Evolutionary conservation across 164 flowering plant genomes (phyloP).

Genomic region (Stephania yunnanensis): DNA sequence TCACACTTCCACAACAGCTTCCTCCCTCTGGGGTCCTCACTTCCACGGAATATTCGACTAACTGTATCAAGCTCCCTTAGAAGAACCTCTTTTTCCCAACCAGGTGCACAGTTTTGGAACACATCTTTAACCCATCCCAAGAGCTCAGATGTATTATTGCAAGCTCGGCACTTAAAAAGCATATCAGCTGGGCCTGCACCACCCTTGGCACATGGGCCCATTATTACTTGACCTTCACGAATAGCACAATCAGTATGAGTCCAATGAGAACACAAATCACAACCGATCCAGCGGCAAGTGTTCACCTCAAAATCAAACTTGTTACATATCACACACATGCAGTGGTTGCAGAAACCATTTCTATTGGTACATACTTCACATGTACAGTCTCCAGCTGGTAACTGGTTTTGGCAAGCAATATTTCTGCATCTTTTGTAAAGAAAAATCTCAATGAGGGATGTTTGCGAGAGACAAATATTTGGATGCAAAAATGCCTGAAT

Average conservation of each 20-base stretch:
- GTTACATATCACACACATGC: conserved; percentile 96
- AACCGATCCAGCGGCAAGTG: conserved; percentile 97
- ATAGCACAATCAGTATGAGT: conserved; percentile 98
- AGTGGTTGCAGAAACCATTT: conserved; percentile 91
- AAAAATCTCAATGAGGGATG: conserved; percentile 84
- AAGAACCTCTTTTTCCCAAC: conserved; percentile 79
- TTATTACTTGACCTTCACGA: conserved; percentile 72
- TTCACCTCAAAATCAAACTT: conserved; percentile 97
- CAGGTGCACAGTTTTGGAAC: conserved; percentile 93
- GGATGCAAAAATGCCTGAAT: conserved; percentile 94
- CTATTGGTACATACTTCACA: conserved; percentile 76
- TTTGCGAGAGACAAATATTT: conserved; percentile 74
- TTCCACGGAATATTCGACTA: conserved; percentile 79
- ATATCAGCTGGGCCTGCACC: conserved; percentile 68
- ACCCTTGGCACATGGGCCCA: conserved; percentile 63
- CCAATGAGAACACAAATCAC: conserved; percentile 96
- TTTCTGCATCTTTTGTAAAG: conserved; percentile 87
- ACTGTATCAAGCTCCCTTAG: conserved; percentile 85
- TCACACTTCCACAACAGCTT: conserved; percentile 90
- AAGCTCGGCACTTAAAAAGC: conserved; percentile 89
- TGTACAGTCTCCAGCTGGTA: conserved; percentile 91
- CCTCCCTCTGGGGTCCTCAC: conserved; percentile 84
- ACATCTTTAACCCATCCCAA: conserved; percentile 99
- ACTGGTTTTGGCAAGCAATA: conserved; percentile 78
- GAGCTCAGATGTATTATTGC: conserved; percentile 82